Evolutionary conservation across 495 filamentous ascomycete species (phyloP).

Genomic region (Xylaria curta): DNA sequence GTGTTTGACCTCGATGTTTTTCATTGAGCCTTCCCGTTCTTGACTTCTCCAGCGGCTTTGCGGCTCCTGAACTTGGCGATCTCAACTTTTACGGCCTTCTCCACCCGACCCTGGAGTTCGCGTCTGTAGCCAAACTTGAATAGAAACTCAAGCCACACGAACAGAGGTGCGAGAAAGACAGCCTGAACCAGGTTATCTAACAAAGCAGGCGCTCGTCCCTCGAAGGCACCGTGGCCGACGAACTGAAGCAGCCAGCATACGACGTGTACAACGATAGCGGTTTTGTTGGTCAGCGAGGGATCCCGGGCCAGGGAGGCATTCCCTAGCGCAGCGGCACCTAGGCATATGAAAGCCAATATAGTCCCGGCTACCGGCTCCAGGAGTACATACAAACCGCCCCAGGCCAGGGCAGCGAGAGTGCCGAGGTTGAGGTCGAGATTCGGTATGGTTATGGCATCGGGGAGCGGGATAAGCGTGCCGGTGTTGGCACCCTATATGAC

Average conservation of each 20-base stretch:
- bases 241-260: constrained; percentile 89
- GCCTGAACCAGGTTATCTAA: constrained; percentile 92
- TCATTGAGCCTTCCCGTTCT: constrained; percentile 47
- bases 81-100: constrained; percentile 74
- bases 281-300: constrained; percentile 70
- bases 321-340: constrained; percentile 71
- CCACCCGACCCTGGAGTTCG: constrained; percentile 79
- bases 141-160: constrained; percentile 95
- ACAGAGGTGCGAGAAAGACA: constrained; percentile 93
- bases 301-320: constrained; percentile 77
- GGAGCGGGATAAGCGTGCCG: constrained; percentile 72
- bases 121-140: constrained; percentile 91
- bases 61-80: constrained; percentile 60
- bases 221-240: constrained; percentile 87
- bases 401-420: constrained; percentile 72
- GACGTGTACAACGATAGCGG: constrained; percentile 69
- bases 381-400: constrained; percentile 82
- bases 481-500: constrained; percentile 72
- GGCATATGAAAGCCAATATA: constrained; percentile 72
- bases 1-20: not conserved
- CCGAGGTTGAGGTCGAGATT: constrained; percentile 83
- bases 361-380: constrained; percentile 92
- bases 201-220: constrained; percentile 85
- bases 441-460: constrained; percentile 70
- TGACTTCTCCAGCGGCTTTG: constrained; percentile 41